Conservation (phyloP, 192 early-diverging fungal species). For the Coemansia sp. region DNA sequence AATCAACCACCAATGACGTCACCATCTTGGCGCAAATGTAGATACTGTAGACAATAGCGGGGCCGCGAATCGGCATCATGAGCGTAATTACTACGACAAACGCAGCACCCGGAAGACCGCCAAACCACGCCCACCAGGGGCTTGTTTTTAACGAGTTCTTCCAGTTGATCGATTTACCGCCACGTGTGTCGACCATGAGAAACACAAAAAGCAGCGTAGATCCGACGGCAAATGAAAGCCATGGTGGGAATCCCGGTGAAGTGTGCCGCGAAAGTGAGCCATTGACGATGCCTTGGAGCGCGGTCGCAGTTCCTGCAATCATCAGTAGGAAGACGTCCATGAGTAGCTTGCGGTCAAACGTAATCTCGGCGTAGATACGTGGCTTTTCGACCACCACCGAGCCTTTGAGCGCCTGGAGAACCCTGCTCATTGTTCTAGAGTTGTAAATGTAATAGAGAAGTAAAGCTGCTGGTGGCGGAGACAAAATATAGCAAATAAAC, state of each 20-base stretch:
- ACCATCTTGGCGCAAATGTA: constrained; percentile 34
- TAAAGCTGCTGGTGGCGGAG: background rate
- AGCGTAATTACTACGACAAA: constrained; percentile 37
- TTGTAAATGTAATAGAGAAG: background rate
- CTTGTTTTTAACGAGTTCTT: constrained; percentile 25
- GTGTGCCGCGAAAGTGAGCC: constrained; percentile 27
- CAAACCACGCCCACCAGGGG: constrained; percentile 38
- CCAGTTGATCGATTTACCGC: constrained; percentile 35
- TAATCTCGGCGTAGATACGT: constrained; percentile 27
- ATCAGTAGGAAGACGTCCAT: constrained; percentile 24
- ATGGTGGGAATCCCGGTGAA: constrained; percentile 28
- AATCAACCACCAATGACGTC: constrained; percentile 26
- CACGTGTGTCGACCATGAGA: constrained; percentile 33
- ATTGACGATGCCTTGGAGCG: constrained; percentile 31
- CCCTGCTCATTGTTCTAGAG: constrained; percentile 29
- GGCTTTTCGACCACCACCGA: constrained; percentile 31
- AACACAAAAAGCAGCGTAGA: constrained; percentile 28
- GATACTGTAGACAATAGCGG: constrained; percentile 31
- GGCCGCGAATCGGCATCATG: constrained; percentile 30
- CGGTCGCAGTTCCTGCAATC: constrained; percentile 23
- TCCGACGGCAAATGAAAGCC: constrained; percentile 22
- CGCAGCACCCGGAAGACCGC: constrained; percentile 27
- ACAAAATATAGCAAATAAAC: background rate
- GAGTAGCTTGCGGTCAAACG: constrained; percentile 29
- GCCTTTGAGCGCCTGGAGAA: constrained; percentile 24